phyloP scores from a whole-genome alignment of 176 grass and related monocot genomes.

The Lolium perenne region DNA sequence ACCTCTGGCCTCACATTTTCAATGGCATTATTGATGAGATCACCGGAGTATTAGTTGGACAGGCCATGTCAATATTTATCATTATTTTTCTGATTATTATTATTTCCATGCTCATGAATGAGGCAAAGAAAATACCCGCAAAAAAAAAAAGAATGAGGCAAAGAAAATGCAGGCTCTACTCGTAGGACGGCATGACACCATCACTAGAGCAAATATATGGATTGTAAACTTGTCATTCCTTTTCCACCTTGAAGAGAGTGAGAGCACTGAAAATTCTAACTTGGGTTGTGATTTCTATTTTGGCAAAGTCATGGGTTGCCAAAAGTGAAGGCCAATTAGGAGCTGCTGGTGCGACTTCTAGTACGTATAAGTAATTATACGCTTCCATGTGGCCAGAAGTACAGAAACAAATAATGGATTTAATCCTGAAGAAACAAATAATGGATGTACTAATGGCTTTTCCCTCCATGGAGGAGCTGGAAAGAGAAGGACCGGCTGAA shows the following conservation, averaged over 20 bases:
- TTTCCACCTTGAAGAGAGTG: neutral
- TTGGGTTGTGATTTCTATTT: neutral
- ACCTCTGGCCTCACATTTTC: conserved; percentile 31
- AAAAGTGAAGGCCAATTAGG: neutral
- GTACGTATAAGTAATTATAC: neutral
- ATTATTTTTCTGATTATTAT: neutral
- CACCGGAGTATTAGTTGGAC: conserved; percentile 40
- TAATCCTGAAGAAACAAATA: too few relatives aligned
- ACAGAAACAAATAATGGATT: too few relatives aligned
- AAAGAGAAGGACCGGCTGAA: too few relatives aligned
- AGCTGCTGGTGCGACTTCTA: neutral
- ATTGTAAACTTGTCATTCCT: neutral
- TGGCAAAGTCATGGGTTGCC: neutral
- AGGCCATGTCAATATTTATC: conserved; percentile 38
- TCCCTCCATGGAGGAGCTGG: too few relatives aligned
- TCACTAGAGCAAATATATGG: neutral
- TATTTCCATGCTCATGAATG: conserved; percentile 19
- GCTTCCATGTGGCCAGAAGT: neutral
- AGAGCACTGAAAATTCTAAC: neutral
- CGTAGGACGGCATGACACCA: conserved; percentile 5
- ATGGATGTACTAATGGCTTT: too few relatives aligned
- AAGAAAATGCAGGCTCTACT: neutral
- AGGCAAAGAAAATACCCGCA: conserved; percentile 15
- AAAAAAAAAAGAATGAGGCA: neutral
- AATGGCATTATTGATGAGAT: conserved; percentile 42